Evolutionary conservation across 2,329 filamentous ascomycete genomes (phyloP), one percentile per base, ranked within the genome.

Genomic region (Epicoccum sorghinum): DNA sequence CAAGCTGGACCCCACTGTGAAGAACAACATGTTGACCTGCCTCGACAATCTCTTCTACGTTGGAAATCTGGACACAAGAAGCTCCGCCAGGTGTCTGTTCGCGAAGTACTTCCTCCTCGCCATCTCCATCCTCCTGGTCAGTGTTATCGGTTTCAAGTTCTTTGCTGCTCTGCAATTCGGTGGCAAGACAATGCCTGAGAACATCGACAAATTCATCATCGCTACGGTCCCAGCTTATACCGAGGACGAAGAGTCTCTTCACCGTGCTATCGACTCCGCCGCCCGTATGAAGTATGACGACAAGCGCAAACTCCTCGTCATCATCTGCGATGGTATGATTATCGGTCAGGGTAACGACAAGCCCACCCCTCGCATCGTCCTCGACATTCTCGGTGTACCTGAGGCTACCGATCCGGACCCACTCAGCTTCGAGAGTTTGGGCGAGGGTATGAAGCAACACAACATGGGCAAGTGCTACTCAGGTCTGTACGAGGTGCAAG

Each of bases 401-500:
- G 93, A 97, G 65, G 90, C 89, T 2, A 90, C 97, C 13, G 93
- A 99, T 69, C 95, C 96, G 0, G 93, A 98, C 73, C 91, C 95
- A 3, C 82, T 99, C 53, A 97, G 92, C 81, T 99, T 99, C 67
- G 93, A 99, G 74, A 93, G 91, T 71, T 84, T 99, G 32, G 95
- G 95, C 55, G 93, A 98, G 77, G 95, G 95, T 72, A 86, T 89
- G 78, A 96, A 96, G 79, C 95, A 98, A 76, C 95, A 98, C 81
- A 99, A 99, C 77, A 98, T 98, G 93, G 95, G 90, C 76, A 99
- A 99, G 78, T 87, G 97, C 61, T 99, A 99, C 78, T 97, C 95
- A 18, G 95, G 95, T 70, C 82, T 99, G 4, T 99, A 99, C 74
- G 95, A 99, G 77, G 93, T 97, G 6, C 91, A 97, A 71, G 95